Evolutionary conservation across 163 green algal species (phyloP).

Genomic region (Smithsoniella earleae): DNA sequence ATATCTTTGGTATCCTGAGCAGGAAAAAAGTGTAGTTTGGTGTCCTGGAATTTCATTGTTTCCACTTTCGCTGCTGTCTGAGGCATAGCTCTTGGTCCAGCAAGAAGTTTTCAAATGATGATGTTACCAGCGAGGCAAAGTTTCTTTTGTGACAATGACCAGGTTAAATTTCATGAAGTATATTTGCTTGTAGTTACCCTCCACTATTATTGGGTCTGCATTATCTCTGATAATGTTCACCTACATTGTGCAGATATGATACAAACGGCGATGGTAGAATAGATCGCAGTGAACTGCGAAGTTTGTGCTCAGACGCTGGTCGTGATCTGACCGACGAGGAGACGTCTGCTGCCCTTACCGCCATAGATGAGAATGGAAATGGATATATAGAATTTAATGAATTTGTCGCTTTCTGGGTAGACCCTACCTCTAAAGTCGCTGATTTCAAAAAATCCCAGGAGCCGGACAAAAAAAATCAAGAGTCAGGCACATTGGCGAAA

Average conservation of each 20-base stretch:
- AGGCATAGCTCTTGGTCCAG: neutral
- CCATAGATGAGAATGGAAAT: conserved; percentile 49
- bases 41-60: too few relatives aligned
- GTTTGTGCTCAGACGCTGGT: conserved; percentile 41
- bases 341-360: conserved; percentile 44
- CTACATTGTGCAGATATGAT: conserved; percentile 45
- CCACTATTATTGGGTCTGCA: neutral
- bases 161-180: too few relatives aligned
- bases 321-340: conserved; percentile 43
- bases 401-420: conserved; percentile 46
- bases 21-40: too few relatives aligned
- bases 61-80: neutral
- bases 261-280: conserved; percentile 55
- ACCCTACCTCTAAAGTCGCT: neutral
- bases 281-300: conserved; percentile 44
- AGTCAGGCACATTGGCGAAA: too few relatives aligned
- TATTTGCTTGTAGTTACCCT: too few relatives aligned
- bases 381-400: conserved; percentile 48
- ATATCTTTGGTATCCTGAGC: too few relatives aligned
- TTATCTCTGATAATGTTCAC: neutral
- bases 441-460: neutral
- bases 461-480: neutral
- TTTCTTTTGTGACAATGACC: too few relatives aligned
- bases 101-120: neutral
- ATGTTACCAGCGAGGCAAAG: too few relatives aligned